phyloP scores from a whole-genome alignment of 1,284 basidiomycete species.

The Trichosporon sp. region DNA sequence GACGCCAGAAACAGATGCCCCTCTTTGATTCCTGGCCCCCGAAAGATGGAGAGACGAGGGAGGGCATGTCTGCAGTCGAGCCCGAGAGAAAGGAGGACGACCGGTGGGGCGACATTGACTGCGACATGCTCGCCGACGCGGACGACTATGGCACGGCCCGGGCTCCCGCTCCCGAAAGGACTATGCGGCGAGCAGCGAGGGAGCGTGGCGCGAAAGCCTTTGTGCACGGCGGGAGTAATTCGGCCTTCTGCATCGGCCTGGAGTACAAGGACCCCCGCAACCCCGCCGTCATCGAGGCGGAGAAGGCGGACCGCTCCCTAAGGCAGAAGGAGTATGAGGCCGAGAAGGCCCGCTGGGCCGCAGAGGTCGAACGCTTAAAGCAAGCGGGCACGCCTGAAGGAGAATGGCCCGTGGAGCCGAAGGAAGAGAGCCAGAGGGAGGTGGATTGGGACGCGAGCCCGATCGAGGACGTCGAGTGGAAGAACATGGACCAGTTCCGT shows the following conservation, averaged over 20 bases:
- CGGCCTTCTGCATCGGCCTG: slow-evolving; percentile 45
- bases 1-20: slow-evolving; percentile 54
- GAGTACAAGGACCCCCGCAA: slow-evolving; percentile 49
- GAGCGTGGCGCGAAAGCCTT: slow-evolving; percentile 53
- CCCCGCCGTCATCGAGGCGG: slow-evolving; percentile 37
- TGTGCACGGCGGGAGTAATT: slow-evolving; percentile 53
- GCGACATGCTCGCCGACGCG: slow-evolving; percentile 59
- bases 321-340: background rate
- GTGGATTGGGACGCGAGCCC: slow-evolving; percentile 51
- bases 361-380: background rate
- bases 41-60: slow-evolving; percentile 42
- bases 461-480: slow-evolving; percentile 53
- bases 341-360: slow-evolving; percentile 25
- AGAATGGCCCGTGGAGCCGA: slow-evolving; percentile 20
- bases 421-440: background rate
- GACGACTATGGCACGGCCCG: slow-evolving; percentile 54
- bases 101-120: slow-evolving; percentile 55
- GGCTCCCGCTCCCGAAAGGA: slow-evolving; percentile 45
- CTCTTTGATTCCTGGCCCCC: slow-evolving; percentile 49
- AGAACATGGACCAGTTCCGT: slow-evolving; percentile 43
- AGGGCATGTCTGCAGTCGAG: slow-evolving; percentile 35
- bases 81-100: slow-evolving; percentile 37
- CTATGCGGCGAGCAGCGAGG: slow-evolving; percentile 51
- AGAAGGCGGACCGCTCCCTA: slow-evolving; percentile 9
- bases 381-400: slow-evolving; percentile 25